Base-by-base conservation (phyloP, 805 yeast species). In the Starmerella potacharoeniae region DNA sequence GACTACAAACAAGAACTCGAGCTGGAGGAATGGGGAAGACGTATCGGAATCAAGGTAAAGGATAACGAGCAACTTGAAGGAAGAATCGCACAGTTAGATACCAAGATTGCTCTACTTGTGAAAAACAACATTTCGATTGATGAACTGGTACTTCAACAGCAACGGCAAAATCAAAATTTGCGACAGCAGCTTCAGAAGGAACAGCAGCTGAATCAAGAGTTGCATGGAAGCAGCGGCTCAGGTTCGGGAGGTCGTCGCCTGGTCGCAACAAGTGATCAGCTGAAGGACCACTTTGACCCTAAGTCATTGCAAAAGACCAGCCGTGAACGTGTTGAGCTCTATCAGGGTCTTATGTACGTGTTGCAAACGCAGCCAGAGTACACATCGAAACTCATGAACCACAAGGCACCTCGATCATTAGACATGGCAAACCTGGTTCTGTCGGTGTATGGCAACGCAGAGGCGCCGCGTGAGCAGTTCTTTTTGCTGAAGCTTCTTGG, bases 351-450 rank as follows among this genome's bases (percentile, higher is more conserved):
- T 51, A 82, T 93, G 61, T 93, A 84, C 64, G 70, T 91, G 30
- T 68, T 93, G 45, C 97, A 93, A 66, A 85, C 95, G 0, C 87
- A 86, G 63, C 86, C 95, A 0, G 66, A 68, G 0, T 91, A 91
- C 64, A 75, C 90, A 65, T 74, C 81, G 1, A 67, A 87, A 37
- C 77, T 80, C 54, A 67, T 71, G 41, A 57, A 62, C 58, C 43
- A 29, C 34, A 44, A 41, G n/a, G 55, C 63, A 5, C 58, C 60
- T 2, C 37, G 47, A 6, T 52, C 58, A 5, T 16, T 52, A 31
- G 54, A 56, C 39, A 55, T 56, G 52, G 70, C 69, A 17, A 60
- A 61, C 7, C 57, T 69, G 10, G 61, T 71, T 5, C 58, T 72
- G 58, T 60, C 66, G 2, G 62, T 66, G 6, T 73, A 61, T 53